Conservation (phyloP, 108 stramenopile species). For the Cyclotella cryptica region DNA sequence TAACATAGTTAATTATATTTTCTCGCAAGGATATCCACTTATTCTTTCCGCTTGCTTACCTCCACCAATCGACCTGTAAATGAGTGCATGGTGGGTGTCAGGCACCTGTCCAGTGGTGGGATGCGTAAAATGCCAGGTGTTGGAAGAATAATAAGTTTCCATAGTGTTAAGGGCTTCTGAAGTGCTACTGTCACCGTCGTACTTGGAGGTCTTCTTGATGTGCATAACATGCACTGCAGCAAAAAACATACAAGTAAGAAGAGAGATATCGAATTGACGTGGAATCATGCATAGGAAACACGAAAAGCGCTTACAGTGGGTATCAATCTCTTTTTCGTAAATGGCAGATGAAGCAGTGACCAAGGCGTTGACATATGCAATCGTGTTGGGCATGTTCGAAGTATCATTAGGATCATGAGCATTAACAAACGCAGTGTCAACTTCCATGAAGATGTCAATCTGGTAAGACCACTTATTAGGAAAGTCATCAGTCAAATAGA, state of each 20-base stretch:
- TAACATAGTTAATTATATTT: too few species aligned
- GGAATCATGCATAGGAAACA: background rate
- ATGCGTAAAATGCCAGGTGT: conserved; percentile 1
- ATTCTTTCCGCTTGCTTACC: background rate
- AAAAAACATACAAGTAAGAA: background rate
- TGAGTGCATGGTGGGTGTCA: background rate
- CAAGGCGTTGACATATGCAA: conserved; percentile 17
- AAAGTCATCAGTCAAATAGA: too few species aligned
- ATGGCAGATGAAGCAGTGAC: conserved; percentile 9
- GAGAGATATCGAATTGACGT: background rate
- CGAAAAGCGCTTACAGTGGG: conserved; percentile 8
- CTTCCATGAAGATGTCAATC: too few species aligned
- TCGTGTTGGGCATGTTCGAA: background rate
- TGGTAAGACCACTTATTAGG: too few species aligned
- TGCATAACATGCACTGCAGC: conserved; percentile 12
- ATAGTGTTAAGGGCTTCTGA: conserved; percentile 3
- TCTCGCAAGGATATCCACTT: too few species aligned
- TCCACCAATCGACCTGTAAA: background rate
- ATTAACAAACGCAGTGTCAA: background rate
- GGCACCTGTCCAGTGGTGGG: background rate
- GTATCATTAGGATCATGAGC: background rate
- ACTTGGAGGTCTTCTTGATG: background rate
- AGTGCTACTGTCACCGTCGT: background rate
- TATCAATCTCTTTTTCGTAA: conserved; percentile 28
- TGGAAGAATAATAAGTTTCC: background rate